phyloP scores from a whole-genome alignment of 129 eudicot genomes.

The Artemisia argyi region DNA sequence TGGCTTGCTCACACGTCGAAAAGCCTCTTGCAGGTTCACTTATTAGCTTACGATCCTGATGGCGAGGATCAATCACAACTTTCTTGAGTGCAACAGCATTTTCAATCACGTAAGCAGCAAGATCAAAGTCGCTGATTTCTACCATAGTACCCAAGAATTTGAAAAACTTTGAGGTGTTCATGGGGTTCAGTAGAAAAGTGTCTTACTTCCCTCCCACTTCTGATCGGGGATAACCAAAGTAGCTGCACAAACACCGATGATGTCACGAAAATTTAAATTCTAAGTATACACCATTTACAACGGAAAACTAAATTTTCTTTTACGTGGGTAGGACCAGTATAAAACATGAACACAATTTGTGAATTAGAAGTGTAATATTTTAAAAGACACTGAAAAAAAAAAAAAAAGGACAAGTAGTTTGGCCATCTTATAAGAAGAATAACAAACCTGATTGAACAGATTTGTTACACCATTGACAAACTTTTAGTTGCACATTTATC shows the following conservation, averaged over 20 bases:
- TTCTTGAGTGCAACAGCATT: conserved; percentile 41
- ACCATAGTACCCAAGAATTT: conserved; percentile 41
- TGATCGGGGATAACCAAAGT: conserved; percentile 22
- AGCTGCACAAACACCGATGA: neutral
- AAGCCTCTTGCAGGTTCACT: neutral
- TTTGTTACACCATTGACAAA: too few relatives aligned
- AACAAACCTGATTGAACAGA: too few relatives aligned
- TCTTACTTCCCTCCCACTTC: conserved; percentile 29
- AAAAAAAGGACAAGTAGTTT: too few relatives aligned
- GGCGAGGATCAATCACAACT: conserved; percentile 41
- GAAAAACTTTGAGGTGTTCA: conserved; percentile 28
- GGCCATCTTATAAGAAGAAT: too few relatives aligned
- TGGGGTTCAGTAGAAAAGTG: conserved; percentile 21
- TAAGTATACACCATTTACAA: neutral
- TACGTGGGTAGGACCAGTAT: too few relatives aligned
- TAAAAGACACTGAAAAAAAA: too few relatives aligned
- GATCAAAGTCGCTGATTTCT: conserved; percentile 37
- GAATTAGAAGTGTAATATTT: too few relatives aligned
- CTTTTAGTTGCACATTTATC: too few relatives aligned
- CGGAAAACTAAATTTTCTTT: too few relatives aligned
- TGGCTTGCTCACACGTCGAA: conserved; percentile 31
- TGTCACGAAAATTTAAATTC: neutral
- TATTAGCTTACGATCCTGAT: conserved; percentile 18
- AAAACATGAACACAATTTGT: too few relatives aligned
- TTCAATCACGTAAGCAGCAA: conserved; percentile 34